Base-by-base conservation (phyloP, 2,329 filamentous ascomycete genomes). In the Ophiocordyceps camponoti-floridani region DNA sequence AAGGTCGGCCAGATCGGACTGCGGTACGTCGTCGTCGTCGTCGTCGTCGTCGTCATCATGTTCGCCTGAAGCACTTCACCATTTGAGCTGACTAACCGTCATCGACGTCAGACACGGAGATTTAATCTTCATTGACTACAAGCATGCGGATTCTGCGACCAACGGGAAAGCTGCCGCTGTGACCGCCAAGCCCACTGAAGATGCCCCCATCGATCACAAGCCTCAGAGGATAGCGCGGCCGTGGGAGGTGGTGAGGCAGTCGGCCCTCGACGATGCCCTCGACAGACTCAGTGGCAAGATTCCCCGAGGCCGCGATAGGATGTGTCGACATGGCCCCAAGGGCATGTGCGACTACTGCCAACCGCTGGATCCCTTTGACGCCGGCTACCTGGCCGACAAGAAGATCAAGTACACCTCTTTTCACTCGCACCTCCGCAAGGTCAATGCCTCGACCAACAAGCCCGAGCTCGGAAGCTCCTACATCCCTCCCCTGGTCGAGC, bases 281-380 rank as follows among this genome's bases (percentile, higher is more conserved):
- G 91, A 98, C 62, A 85, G 77, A 63, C 73, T 80, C 52, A 82
- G 91, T 69, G 91, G 91, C 52, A 98, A 94, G 66, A 94, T 95
- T 44, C 67, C 77, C 18, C 72, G 88, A 49, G 74, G 74, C 49
- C 73, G 73, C 47, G 85, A 94, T 59, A 84, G 84, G 58, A 91
- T 98, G 87, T 98, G 91, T 66, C 81, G 85, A 49, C 91, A 98
- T 60, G 89, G 89, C 1, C 80, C 83, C 44, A 96, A 94, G 64
- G 91, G 91, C 60, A 98, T 98, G 91, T 98, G 91, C 63, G 91
- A 98, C 64, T 93, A 95, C 64, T 98, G 91, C 66, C 94, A 94
- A 77, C 93, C 93, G 0, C 66, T 96, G 43, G 91, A 98, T 57
- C 91, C 91, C 1, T 98, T 94, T 62, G 81, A 93, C 56, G 62